Base-by-base conservation (phyloP, 495 filamentous ascomycete species). In the Pyrenula aspistea region DNA sequence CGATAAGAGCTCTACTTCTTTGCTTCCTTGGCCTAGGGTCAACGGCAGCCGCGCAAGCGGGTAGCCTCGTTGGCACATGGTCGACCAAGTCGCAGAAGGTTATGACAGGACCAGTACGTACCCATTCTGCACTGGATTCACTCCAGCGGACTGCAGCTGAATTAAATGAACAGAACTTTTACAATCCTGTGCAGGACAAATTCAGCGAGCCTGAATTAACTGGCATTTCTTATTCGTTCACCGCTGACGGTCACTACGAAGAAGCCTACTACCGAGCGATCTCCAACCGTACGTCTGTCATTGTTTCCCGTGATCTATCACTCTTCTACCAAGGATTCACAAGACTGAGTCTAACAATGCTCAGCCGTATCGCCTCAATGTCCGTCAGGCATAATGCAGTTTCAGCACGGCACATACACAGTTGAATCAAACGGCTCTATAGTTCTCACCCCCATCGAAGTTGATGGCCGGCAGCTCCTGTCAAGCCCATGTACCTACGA, bases 151-250 rank as follows among this genome's bases (percentile, higher is more conserved):
- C 1, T 23, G 25, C 10, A 22, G 50, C 2, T 36, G 42, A 49
- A 53, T 49, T 1, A 15, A 50, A 22, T 20, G 53, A 56, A 24
- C 60, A 91, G 86, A 79, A 77, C 60, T 90, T 90, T 68, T 90
- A 88, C 61, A 80, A 91, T 64, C 82, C 85, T 20, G 72, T 83
- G 49, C 78, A 82, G 49, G 87, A 89, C 58, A 70, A 70, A 54
- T 75, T 91, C 49, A 77, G 82, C 60, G 87, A 91, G 64, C 87
- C 87, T 1, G 68, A 73, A 20, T 73, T 82, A 58, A 83, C 87
- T 0, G 87, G 87, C n/a, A 86, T 88, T 63, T 89, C 87, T 0
- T 91, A 88, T 67, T 90, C 87, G 8, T 91, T 91, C 63, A 86
- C 84, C 2, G 74, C 68, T 54, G 79, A 89, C 61, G 87, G 87